Evolutionary conservation across 2,329 filamentous ascomycete species (phyloP).

Genomic region (Stagonosporopsis vannaccii): DNA sequence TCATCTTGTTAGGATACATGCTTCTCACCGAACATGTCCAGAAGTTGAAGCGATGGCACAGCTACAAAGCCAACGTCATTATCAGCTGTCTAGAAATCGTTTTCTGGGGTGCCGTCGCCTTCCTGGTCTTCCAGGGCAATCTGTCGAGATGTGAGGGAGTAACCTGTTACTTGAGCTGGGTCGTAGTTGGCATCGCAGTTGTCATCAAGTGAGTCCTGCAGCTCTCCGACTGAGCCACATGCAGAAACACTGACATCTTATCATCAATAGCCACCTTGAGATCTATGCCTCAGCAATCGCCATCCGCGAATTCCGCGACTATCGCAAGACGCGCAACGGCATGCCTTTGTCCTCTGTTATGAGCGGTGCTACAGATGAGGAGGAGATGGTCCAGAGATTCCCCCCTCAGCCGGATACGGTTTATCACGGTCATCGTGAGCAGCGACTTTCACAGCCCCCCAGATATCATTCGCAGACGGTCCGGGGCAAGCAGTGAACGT

Average conservation of each 20-base stretch:
- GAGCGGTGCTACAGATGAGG: slow-evolving; percentile 37
- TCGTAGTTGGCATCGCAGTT: slow-evolving; percentile 26
- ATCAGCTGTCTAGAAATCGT: slow-evolving; percentile 53
- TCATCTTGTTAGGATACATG: slow-evolving; percentile 53
- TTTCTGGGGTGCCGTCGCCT: slow-evolving; percentile 52
- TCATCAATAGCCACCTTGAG: slow-evolving; percentile 7
- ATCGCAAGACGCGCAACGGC: slow-evolving; percentile 10
- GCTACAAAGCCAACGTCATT: slow-evolving; percentile 52
- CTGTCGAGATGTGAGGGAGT: slow-evolving; percentile 23
- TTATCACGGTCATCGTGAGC: neutral
- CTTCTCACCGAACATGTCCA: slow-evolving; percentile 49
- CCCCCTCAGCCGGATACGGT: neutral
- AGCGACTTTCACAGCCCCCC: neutral
- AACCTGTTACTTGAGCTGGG: slow-evolving; percentile 30
- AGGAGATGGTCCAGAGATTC: slow-evolving; percentile 5
- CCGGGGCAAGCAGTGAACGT: neutral
- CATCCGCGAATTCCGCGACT: slow-evolving; percentile 20
- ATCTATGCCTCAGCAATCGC: slow-evolving; percentile 17
- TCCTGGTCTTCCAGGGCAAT: slow-evolving; percentile 36
- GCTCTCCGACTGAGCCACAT: neutral
- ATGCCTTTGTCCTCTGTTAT: slow-evolving; percentile 33
- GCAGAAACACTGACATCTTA: neutral
- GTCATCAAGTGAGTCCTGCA: slow-evolving; percentile 18
- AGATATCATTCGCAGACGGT: neutral
- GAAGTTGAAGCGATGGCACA: slow-evolving; percentile 47